Conservation (phyloP, 768 basidiomycete species). For the Solioccasus polychromus region DNA sequence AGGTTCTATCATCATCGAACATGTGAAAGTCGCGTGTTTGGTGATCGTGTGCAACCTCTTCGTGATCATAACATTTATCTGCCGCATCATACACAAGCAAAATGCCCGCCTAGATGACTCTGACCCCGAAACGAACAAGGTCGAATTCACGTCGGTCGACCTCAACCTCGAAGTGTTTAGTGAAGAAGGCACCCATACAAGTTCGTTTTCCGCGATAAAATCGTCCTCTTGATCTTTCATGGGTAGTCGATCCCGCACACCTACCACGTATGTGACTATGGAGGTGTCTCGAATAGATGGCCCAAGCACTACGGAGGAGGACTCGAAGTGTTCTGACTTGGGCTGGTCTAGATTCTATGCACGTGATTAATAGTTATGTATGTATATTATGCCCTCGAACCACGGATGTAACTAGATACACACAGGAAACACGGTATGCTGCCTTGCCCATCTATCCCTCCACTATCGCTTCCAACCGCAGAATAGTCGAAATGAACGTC, state of each 20-base stretch:
- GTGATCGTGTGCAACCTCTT: conserved; percentile 24
- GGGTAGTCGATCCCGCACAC: not conserved
- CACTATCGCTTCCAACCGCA: too few relatives aligned
- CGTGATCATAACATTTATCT: conserved; percentile 20
- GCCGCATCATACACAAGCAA: conserved; percentile 8
- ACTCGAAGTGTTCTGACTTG: too few relatives aligned
- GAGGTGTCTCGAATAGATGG: not conserved
- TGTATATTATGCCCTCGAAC: too few relatives aligned
- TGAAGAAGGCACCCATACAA: conserved; percentile 2
- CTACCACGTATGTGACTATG: not conserved
- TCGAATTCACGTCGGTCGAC: conserved; percentile 17
- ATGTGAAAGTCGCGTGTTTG: conserved; percentile 20
- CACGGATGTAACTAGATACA: too few relatives aligned
- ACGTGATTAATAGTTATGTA: too few relatives aligned
- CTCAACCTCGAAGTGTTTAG: not conserved
- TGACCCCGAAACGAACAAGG: not conserved
- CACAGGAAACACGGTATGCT: too few relatives aligned
- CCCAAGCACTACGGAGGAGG: not conserved
- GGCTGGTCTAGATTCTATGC: too few relatives aligned
- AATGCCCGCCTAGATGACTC: not conserved
- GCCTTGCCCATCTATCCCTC: too few relatives aligned
- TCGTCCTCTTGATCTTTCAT: conserved; percentile 12
- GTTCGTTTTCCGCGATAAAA: not conserved
- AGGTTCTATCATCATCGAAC: conserved; percentile 18
- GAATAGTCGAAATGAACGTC: too few relatives aligned